These are phyloP conservation scores for Mucor piriformis DNA, from an alignment of 371 early-diverging fungal species.

Conservation along the genomic window DNA sequence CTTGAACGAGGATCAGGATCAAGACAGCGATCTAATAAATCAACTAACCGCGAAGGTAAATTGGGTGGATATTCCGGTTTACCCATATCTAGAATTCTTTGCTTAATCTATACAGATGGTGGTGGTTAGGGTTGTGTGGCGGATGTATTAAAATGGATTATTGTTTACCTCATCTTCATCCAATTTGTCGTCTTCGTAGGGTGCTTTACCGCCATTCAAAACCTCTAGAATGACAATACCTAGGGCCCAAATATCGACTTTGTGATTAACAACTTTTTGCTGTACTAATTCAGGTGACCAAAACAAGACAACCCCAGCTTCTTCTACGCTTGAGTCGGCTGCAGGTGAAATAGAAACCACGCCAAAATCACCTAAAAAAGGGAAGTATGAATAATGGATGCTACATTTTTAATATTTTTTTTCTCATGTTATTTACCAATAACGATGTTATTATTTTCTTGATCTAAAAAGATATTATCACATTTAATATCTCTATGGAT, in stretches of 20 bases:
- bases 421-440: conserved; percentile 34
- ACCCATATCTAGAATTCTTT: conserved; percentile 42
- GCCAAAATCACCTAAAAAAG: conserved; percentile 49
- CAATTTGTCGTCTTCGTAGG: conserved; percentile 53
- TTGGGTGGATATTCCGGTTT: conserved; percentile 42
- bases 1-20: conserved; percentile 40
- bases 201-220: conserved; percentile 52
- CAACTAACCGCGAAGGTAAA: conserved; percentile 39
- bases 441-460: conserved; percentile 42
- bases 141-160: not conserved
- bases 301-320: conserved; percentile 57
- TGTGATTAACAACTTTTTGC: conserved; percentile 48
- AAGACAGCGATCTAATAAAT: conserved; percentile 46
- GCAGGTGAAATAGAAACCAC: conserved; percentile 53
- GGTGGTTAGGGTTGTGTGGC: not conserved
- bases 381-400: not conserved
- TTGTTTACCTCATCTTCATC: conserved; percentile 48
- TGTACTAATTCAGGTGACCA: conserved; percentile 57
- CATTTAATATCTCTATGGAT: conserved; percentile 59
- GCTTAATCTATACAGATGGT: conserved; percentile 44
- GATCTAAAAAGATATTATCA: conserved; percentile 51
- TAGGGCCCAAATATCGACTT: conserved; percentile 54
- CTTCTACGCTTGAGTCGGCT: conserved; percentile 52
- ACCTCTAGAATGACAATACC: conserved; percentile 55
- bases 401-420: not conserved